These are phyloP conservation scores for Vitis rupestris DNA, from an alignment of 164 flowering plant genomes.

Conservation along the genomic window DNA sequence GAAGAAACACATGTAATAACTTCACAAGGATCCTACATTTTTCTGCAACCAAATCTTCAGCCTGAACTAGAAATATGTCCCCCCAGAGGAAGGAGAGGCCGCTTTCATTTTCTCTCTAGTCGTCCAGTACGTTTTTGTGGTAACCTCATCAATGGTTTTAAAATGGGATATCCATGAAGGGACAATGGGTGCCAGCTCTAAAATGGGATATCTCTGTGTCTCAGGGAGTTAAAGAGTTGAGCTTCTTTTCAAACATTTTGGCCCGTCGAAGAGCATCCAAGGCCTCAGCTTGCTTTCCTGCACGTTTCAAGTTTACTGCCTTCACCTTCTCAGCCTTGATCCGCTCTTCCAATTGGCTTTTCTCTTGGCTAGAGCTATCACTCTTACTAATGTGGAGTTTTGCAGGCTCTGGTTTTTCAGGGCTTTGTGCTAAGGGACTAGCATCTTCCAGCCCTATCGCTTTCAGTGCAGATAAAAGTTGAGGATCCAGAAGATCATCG, in stretches of 20 bases:
- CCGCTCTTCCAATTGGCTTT: constrained; percentile 54
- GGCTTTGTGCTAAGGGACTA: constrained; percentile 19
- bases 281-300: constrained; percentile 89
- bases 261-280: constrained; percentile 81
- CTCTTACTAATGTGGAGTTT: constrained; percentile 18
- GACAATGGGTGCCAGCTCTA: neutral
- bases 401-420: constrained; percentile 29
- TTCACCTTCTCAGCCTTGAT: constrained; percentile 85
- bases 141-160: neutral
- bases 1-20: too few species aligned
- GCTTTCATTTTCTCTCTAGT: too few species aligned
- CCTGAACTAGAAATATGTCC: too few species aligned
- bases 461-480: constrained; percentile 78
- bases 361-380: constrained; percentile 38
- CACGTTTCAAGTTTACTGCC: constrained; percentile 75
- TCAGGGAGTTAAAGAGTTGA: constrained; percentile 37
- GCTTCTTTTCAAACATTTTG: constrained; percentile 76
- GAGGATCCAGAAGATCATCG: constrained; percentile 93
- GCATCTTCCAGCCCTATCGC: constrained; percentile 63
- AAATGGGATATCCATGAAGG: neutral
- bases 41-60: too few species aligned
- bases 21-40: too few species aligned
- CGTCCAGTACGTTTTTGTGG: too few species aligned
- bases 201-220: neutral
- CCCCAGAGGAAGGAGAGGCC: too few species aligned